phyloP scores from a whole-genome alignment of 202 grass and related monocot genomes.

The Bolboschoenoplectus hybrid region DNA sequence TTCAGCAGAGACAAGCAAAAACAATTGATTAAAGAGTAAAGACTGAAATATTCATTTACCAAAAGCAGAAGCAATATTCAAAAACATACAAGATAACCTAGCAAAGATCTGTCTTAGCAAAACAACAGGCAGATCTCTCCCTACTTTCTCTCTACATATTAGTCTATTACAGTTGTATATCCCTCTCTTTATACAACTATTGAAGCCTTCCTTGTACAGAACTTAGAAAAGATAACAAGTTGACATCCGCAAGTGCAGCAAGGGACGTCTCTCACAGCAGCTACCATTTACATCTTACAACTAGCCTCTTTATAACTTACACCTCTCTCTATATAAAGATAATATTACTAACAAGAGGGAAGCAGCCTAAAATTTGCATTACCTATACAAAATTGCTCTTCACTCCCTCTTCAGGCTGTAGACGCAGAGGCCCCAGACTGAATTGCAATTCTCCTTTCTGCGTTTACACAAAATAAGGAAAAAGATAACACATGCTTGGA shows the following conservation, averaged over 20 bases:
- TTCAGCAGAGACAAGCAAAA: not conserved
- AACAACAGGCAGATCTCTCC: conserved; percentile 40
- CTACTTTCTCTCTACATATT: conserved; percentile 38
- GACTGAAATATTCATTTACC: conserved; percentile 26
- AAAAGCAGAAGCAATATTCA: conserved; percentile 29
- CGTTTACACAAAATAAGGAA: conserved; percentile 29
- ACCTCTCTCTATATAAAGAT: conserved; percentile 51
- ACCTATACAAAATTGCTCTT: conserved; percentile 68
- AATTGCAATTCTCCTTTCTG: conserved; percentile 77
- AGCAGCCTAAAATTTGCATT: conserved; percentile 47
- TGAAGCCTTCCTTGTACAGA: conserved; percentile 39
- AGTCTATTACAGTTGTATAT: conserved; percentile 36
- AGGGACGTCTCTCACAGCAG: conserved; percentile 39
- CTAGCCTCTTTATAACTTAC: conserved; percentile 60
- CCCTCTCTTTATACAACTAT: conserved; percentile 37
- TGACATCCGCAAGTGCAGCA: conserved; percentile 5
- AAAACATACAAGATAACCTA: conserved; percentile 38
- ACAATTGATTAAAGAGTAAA: not conserved
- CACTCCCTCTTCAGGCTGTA: conserved; percentile 53
- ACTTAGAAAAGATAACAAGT: conserved; percentile 11
- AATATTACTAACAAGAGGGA: conserved; percentile 55
- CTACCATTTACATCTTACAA: conserved; percentile 79
- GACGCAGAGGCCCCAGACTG: conserved; percentile 54
- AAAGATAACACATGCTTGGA: not conserved
- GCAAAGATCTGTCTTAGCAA: conserved; percentile 35